Base-by-base conservation (phyloP, 2,329 filamentous ascomycete genomes). In the Alternaria arbusti region DNA sequence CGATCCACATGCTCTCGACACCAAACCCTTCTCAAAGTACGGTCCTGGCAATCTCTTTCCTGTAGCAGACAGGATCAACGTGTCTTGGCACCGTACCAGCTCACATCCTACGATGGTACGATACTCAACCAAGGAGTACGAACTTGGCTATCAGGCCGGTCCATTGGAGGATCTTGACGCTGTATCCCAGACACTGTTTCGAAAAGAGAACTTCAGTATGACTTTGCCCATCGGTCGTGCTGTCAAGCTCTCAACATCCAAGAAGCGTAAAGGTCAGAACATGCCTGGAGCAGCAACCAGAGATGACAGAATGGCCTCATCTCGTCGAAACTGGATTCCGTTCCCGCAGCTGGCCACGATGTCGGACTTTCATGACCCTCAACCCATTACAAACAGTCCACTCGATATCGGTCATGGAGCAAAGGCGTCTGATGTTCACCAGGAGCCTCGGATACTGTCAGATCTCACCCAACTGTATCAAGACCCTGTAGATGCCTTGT, bases 111-210 rank as follows among this genome's bases (percentile, higher is more conserved):
- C 59, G 4, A 74, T 74, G 69, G 64, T 74, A 4, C 64, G 59
- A 25, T 70, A 64, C 26, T 68, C 70, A 5, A 60, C 61, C 1
- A 64, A 51, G 4, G 63, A 76, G 17, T 75, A 74, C 64, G 64
- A 13, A 30, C 68, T 25, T 58, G 61, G 10, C 52, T 45, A 60
- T 1, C 52, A 71, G 13, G 54, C 15, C 10, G 68, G 68, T 15
- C 66, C 64, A 26, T 51, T 74, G 11, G 67, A 71, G 32, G 71
- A 73, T 22, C 61, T 71, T 11, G 61, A 72, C 12, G 69, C 70
- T 4, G 64, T 68, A 40, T 51, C 59, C 4, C 36, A 52, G 1
- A 63, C 57, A 6, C 45, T 72, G 3, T 67, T 70, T 15, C 51
- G 51, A 4, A 20, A 32, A 2, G 22, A 58, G 8, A 54, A 40